Base-by-base conservation (phyloP, 257 asterid species). In the Petunia axillaris region DNA sequence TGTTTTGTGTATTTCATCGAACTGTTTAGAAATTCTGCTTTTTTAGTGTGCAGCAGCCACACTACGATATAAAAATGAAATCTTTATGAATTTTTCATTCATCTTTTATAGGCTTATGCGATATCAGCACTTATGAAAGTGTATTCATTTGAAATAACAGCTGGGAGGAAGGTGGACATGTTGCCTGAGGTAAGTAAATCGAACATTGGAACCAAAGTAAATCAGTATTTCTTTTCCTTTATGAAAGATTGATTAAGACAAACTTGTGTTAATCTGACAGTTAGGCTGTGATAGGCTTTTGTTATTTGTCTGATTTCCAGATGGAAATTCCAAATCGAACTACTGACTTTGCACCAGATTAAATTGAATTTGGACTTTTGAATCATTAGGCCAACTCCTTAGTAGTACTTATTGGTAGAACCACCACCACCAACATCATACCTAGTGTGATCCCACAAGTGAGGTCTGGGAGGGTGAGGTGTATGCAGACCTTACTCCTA, bases 71-170 rank as follows among this genome's bases (percentile, higher is more conserved):
- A 10, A 46, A 48, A 36, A 46, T 71, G 60, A 71, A 48, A 43
- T 71, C 35, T 39, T 71, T 48, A 71, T 6, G 77, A 44, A 75
- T 79, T 79, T 82, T 82, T 79, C 66, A 76, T 37, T 80, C 84
- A 81, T 83, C 50, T 75, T 82, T 77, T 86, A 85, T 86, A 95
- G 99, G 97, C 95, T 54, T 95, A 92, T 84, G 96, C 98, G 58
- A 88, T 95, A 59, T 85, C 98, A 10, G 99, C 98, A 35, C 89
- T 95, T 83, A 83, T 81, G 97, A 95, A 95, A 93, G 89, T 94
- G 83, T 91, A 92, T 83, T 86, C 98, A n/a, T 95, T 95, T 84
- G 99, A 95, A 86, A 87, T 92, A 86, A 94, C 98, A 48, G 94
- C 97, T 83, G 98, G 97, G 89, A 92, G 96, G 81, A 84, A 87